Evolutionary conservation across 768 basidiomycete genomes (phyloP).

Genomic region (Lactarius sanguifluus): DNA sequence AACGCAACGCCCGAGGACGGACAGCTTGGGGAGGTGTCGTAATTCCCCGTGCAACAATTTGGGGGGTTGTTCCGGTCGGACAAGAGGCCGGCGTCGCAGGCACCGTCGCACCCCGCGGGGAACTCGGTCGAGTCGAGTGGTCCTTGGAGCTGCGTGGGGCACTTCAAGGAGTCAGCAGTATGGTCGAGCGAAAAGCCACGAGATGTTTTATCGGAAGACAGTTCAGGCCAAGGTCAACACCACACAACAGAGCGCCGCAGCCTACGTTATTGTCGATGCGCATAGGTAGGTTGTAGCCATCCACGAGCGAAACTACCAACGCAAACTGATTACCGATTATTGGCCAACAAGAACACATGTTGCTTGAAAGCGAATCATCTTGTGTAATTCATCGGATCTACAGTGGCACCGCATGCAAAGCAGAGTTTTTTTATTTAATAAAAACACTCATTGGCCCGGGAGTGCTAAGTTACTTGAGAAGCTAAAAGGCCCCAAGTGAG

Average conservation of each 20-base stretch:
- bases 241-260: constrained; percentile 38
- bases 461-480: too few relatives aligned
- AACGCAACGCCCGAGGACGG: constrained; percentile 46
- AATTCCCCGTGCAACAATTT: constrained; percentile 63
- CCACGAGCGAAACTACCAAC: constrained; percentile 33
- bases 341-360: not conserved
- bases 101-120: constrained; percentile 46
- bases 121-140: constrained; percentile 39
- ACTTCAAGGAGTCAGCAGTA: constrained; percentile 22
- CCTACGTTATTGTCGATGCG: constrained; percentile 37
- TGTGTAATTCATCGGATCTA: too few relatives aligned
- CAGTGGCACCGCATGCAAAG: too few relatives aligned
- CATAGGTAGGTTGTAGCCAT: constrained; percentile 39
- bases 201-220: constrained; percentile 26
- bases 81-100: constrained; percentile 42
- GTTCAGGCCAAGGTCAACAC: constrained; percentile 40
- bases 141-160: constrained; percentile 37
- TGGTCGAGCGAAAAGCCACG: not conserved
- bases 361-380: too few relatives aligned
- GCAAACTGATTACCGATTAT: constrained; percentile 24
- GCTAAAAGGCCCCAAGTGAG: too few relatives aligned
- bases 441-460: too few relatives aligned
- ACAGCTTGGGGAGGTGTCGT: constrained; percentile 54
- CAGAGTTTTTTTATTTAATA: too few relatives aligned
- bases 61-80: constrained; percentile 50